Percentiles rank a stretch among this genome's conserved stretches.
Conservation (phyloP, 768 basidiomycete species). For the Leccinum longicurvipes region DNA sequence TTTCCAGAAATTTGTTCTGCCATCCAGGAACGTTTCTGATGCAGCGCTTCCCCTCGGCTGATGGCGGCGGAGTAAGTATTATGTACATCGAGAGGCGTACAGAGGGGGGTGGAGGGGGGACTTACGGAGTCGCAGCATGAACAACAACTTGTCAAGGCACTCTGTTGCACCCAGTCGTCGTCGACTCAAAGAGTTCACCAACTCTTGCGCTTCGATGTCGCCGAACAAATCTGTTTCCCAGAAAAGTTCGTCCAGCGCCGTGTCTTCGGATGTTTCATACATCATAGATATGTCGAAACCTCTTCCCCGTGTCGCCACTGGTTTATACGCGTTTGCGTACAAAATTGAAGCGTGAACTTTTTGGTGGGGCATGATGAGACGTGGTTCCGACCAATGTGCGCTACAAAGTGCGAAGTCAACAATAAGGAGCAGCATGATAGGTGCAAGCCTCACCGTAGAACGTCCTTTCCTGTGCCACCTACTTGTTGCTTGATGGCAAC, state of each 20-base stretch:
- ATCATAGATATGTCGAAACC: not conserved
- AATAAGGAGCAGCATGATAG: not conserved
- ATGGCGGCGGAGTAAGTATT: not conserved
- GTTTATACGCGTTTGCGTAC: not conserved
- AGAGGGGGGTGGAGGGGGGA: no score
- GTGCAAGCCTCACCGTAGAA: slow-evolving; percentile 6
- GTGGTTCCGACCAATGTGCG: slow-evolving; percentile 7
- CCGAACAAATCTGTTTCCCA: slow-evolving; percentile 8
- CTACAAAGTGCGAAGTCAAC: not conserved
- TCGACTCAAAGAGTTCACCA: not conserved
- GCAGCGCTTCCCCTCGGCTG: not conserved
- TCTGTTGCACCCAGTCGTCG: not conserved
- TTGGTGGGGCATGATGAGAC: slow-evolving; percentile 3
- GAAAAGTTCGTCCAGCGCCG: not conserved
- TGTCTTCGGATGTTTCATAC: not conserved
- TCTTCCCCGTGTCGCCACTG: not conserved
- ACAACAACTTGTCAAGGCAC: not conserved
- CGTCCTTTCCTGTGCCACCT: not conserved
- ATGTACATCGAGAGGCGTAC: not conserved
- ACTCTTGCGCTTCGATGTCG: not conserved
- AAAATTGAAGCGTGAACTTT: not conserved
- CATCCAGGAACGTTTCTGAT: not conserved
- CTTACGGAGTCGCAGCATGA: not conserved
- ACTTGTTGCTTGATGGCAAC: slow-evolving; percentile 14
- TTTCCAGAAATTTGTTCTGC: not conserved